These are phyloP conservation scores for Plasmodium coatneyi DNA, from an alignment of 169 alveolate genomes.

Conservation along the genomic window DNA sequence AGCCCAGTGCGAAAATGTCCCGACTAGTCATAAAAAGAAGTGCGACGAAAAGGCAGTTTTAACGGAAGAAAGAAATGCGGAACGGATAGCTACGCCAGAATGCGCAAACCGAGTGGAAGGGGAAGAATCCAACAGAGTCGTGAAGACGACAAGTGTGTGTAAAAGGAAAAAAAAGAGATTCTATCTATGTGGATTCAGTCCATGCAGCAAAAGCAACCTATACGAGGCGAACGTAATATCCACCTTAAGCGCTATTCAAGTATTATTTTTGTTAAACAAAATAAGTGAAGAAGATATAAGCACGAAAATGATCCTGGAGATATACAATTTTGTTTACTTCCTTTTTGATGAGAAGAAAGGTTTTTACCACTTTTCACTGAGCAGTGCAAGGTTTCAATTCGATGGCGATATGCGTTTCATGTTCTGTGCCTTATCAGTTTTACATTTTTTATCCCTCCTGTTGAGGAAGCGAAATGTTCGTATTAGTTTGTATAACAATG, in stretches of 20 bases:
- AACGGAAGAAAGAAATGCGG: neutral
- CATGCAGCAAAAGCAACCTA: constrained; percentile 38
- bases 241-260: constrained; percentile 77
- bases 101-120: neutral
- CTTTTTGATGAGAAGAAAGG: constrained; percentile 58
- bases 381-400: constrained; percentile 17
- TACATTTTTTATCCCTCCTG: constrained; percentile 30
- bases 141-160: neutral
- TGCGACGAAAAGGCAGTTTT: neutral
- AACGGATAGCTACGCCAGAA: neutral
- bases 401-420: constrained; percentile 73
- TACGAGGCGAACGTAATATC: constrained; percentile 68
- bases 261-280: constrained; percentile 53
- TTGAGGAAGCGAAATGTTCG: constrained; percentile 31
- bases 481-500: constrained; percentile 1
- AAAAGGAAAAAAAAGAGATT: constrained; percentile 34
- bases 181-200: constrained; percentile 58
- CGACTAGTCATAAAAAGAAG: neutral
- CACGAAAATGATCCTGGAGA: constrained; percentile 34
- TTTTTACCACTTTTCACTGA: constrained; percentile 28
- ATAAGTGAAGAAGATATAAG: constrained; percentile 62
- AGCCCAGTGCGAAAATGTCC: neutral
- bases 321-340: constrained; percentile 32
- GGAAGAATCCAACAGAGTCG: neutral
- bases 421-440: constrained; percentile 26